Evolutionary conservation across 1,284 basidiomycete species (phyloP).

Genomic region (Dichomitus squalens): DNA sequence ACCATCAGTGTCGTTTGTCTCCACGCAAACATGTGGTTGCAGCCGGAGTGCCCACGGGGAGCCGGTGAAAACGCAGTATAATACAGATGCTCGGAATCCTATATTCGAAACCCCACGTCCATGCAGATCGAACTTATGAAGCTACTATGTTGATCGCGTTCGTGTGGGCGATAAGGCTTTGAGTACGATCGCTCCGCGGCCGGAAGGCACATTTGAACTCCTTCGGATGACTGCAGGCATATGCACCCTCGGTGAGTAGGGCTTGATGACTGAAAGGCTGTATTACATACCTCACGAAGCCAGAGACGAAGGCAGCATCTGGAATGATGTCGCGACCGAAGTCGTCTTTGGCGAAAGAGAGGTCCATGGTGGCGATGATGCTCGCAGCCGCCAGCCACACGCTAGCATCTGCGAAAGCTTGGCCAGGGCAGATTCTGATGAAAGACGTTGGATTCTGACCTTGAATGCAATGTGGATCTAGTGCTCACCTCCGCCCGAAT

Average conservation of each 20-base stretch:
- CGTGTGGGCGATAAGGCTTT: conserved; percentile 17
- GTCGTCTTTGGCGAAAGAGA: conserved; percentile 19
- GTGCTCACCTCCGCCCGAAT: conserved; percentile 26
- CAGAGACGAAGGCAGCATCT: conserved; percentile 19
- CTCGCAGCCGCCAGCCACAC: conserved; percentile 26
- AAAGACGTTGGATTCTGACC: neutral
- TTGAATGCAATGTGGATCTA: neutral
- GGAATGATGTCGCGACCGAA: conserved; percentile 21
- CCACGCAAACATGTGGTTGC: no score
- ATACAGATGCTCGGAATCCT: no score
- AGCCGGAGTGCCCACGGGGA: no score
- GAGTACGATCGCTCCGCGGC: conserved; percentile 13
- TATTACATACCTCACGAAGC: conserved; percentile 24
- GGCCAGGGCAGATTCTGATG: conserved; percentile 28
- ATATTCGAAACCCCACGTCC: no score
- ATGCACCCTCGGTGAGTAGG: no score
- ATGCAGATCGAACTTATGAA: no score
- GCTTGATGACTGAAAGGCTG: no score
- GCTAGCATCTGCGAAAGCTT: conserved; percentile 25
- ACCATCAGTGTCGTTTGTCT: conserved; percentile 14
- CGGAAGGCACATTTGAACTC: conserved; percentile 18
- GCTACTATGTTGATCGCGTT: conserved; percentile 9
- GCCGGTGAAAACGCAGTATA: no score
- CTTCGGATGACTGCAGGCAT: conserved; percentile 19
- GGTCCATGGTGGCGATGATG: conserved; percentile 29